These are phyloP conservation scores for Mycena amicta DNA, from an alignment of 768 basidiomycete genomes.

Conservation along the genomic window DNA sequence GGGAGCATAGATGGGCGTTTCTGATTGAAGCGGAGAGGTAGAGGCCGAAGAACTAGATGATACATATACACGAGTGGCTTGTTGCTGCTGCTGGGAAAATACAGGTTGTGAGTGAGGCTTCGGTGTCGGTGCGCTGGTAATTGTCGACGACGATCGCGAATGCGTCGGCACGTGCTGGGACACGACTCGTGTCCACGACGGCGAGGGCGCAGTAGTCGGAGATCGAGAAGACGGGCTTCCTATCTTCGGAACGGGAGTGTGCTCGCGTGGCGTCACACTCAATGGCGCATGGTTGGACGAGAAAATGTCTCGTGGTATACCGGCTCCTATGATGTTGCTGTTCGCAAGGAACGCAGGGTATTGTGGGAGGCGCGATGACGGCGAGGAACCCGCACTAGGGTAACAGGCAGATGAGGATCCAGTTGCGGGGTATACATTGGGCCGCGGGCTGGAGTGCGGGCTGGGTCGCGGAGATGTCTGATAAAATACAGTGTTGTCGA, in stretches of 20 bases:
- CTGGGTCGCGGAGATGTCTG: slow-evolving; percentile 56
- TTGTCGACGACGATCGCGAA: slow-evolving; percentile 30
- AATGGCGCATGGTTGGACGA: slow-evolving; percentile 40
- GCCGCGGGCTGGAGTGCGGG: slow-evolving; percentile 36
- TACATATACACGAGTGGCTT: slow-evolving; percentile 10
- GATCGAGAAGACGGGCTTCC: not conserved
- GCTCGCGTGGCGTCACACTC: slow-evolving; percentile 14
- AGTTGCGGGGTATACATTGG: slow-evolving; percentile 49
- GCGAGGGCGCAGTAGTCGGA: slow-evolving; percentile 26
- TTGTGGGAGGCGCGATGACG: slow-evolving; percentile 44
- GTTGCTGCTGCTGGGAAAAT: slow-evolving; percentile 22
- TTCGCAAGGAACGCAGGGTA: slow-evolving; percentile 33
- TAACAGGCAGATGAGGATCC: slow-evolving; percentile 28
- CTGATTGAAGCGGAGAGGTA: slow-evolving; percentile 3
- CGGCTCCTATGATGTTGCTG: slow-evolving; percentile 29
- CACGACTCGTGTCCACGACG: slow-evolving; percentile 39
- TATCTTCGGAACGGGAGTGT: slow-evolving; percentile 15
- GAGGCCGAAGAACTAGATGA: slow-evolving; percentile 14
- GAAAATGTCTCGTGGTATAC: slow-evolving; percentile 46
- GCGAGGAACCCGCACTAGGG: slow-evolving; percentile 22
- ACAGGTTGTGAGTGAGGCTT: slow-evolving; percentile 19
- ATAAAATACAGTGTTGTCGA: slow-evolving; percentile 66
- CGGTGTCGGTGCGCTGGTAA: slow-evolving; percentile 34
- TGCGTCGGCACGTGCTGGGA: slow-evolving; percentile 25
- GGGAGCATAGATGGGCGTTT: slow-evolving; percentile 1